These are phyloP conservation scores for Colletotrichum camelliae DNA, from an alignment of 2,329 filamentous ascomycete genomes.

Conservation along the genomic window DNA sequence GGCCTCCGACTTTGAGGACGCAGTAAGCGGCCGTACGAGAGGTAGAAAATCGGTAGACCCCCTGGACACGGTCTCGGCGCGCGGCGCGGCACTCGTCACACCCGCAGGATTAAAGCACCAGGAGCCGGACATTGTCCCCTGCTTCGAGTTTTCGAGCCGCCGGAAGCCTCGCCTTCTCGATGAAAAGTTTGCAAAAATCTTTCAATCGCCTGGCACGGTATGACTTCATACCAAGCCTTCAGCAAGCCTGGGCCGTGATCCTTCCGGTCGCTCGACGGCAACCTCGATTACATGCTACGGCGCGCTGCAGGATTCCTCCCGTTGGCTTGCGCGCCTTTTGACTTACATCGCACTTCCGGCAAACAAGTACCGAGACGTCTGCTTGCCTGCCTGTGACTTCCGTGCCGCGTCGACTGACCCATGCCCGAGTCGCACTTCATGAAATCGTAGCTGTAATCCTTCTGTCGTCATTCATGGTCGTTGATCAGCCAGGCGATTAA, in stretches of 20 bases:
- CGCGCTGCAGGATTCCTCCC: not conserved
- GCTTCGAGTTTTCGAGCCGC: not conserved
- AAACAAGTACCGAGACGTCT: not conserved
- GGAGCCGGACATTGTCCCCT: not conserved
- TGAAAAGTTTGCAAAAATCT: not conserved
- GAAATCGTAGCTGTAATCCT: not conserved
- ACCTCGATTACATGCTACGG: not conserved
- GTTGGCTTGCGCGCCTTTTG: not conserved
- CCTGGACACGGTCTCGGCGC: not conserved
- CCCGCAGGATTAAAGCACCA: not conserved
- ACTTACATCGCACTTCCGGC: not conserved
- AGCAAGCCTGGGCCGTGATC: not conserved
- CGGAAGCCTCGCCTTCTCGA: not conserved
- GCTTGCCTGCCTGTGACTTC: not conserved
- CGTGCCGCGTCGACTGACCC: not conserved
- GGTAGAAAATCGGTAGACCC: not conserved
- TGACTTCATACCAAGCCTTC: conserved; percentile 22
- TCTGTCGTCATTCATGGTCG: not conserved
- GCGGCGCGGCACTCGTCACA: conserved; percentile 18
- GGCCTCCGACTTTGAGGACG: not conserved
- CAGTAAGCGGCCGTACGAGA: not conserved
- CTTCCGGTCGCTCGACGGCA: not conserved
- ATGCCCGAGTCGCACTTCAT: not conserved
- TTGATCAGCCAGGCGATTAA: not conserved
- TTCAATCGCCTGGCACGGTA: not conserved